These are phyloP conservation scores for Trichoderma polysporum DNA, from an alignment of 2,329 filamentous ascomycete species.

Conservation along the genomic window DNA sequence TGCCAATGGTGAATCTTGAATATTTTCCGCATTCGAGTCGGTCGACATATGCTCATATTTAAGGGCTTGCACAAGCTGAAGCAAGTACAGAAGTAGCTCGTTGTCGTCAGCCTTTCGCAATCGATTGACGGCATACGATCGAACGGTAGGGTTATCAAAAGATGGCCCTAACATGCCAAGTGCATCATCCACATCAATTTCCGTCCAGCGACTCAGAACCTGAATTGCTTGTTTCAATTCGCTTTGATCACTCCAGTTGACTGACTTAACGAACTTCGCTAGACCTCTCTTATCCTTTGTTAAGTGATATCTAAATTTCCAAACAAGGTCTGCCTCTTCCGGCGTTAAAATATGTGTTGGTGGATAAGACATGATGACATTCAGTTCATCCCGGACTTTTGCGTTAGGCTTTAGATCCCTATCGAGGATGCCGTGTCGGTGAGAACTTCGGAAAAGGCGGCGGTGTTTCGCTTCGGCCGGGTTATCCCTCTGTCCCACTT, in stretches of 20 bases:
- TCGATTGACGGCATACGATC: slow-evolving; percentile 90
- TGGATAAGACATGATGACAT: slow-evolving; percentile 86
- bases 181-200: slow-evolving; percentile 95
- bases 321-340: slow-evolving; percentile 93
- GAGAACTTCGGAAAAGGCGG: slow-evolving; percentile 83
- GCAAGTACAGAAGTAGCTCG: slow-evolving; percentile 83
- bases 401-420: slow-evolving; percentile 95
- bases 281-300: slow-evolving; percentile 88
- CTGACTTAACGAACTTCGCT: slow-evolving; percentile 97
- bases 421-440: slow-evolving; percentile 88
- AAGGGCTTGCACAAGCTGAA: slow-evolving; percentile 92
- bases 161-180: slow-evolving; percentile 89
- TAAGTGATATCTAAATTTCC: slow-evolving; percentile 95
- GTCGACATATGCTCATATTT: slow-evolving; percentile 83
- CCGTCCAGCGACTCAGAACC: slow-evolving; percentile 88
- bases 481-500: slow-evolving; percentile 85
- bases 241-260: slow-evolving; percentile 84
- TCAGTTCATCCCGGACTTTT: slow-evolving; percentile 90
- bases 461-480: slow-evolving; percentile 95
- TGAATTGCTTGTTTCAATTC: slow-evolving; percentile 89
- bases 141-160: slow-evolving; percentile 83
- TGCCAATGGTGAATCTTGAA: slow-evolving; percentile 79
- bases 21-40: slow-evolving; percentile 54
- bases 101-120: slow-evolving; percentile 89
- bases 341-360: slow-evolving; percentile 84